These are phyloP conservation scores for Colletotrichum tanaceti DNA, from an alignment of 2,329 filamentous ascomycete species.

Conservation along the genomic window DNA sequence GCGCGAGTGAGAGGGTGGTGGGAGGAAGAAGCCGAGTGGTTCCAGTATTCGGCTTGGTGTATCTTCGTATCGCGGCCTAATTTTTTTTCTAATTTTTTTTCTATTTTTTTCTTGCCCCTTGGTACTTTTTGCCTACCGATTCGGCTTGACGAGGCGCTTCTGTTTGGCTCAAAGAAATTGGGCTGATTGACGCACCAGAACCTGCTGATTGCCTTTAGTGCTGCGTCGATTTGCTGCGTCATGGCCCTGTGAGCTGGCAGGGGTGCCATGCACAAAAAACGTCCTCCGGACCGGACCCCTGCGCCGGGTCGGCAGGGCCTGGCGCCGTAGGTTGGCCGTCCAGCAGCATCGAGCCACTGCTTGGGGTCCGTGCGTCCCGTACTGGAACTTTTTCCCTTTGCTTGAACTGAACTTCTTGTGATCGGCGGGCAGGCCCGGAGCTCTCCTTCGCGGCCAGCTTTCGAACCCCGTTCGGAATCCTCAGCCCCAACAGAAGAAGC, in stretches of 20 bases:
- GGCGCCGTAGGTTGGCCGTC: slow-evolving; percentile 16
- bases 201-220: not conserved
- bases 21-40: slow-evolving; percentile 29
- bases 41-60: slow-evolving; percentile 26
- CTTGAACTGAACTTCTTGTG: not conserved
- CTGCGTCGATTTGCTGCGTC: slow-evolving; percentile 27
- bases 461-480: not conserved
- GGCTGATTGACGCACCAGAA: slow-evolving; percentile 9
- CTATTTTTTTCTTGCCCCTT: not conserved
- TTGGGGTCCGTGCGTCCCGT: not conserved
- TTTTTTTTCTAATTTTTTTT: slow-evolving; percentile 21
- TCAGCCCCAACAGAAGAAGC: not conserved
- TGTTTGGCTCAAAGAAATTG: slow-evolving; percentile 11
- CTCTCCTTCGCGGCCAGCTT: slow-evolving; percentile 8
- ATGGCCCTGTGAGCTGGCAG: slow-evolving; percentile 20
- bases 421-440: not conserved
- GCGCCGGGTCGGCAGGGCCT: slow-evolving; percentile 32
- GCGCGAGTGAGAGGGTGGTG: slow-evolving; percentile 2
- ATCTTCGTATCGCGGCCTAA: slow-evolving; percentile 34
- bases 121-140: not conserved
- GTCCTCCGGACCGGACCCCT: slow-evolving; percentile 1
- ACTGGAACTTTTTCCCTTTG: not conserved
- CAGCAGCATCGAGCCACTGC: not conserved
- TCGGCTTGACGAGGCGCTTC: slow-evolving; percentile 19
- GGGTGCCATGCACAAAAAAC: slow-evolving; percentile 31